A percentile compares a stretch with the other conserved stretches of the same genome.
Evolutionary conservation across 192 early-diverging fungal species (phyloP).

Genomic region (Phlyctochytrium bullatum): DNA sequence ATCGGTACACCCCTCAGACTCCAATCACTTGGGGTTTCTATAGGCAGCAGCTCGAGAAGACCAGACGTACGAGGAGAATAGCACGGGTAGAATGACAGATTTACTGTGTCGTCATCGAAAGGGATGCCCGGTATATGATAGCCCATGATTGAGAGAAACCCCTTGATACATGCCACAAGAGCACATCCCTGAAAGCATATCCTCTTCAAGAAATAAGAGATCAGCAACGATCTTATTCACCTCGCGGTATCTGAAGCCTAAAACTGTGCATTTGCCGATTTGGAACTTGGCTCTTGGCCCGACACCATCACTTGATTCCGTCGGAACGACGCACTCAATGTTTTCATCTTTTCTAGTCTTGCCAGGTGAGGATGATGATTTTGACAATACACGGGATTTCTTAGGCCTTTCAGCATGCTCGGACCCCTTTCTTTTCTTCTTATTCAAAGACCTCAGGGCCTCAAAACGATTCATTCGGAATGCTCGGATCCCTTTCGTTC

Average conservation of each 20-base stretch:
- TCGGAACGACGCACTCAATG: no score
- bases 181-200: constrained; percentile 40
- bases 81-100: constrained; percentile 29
- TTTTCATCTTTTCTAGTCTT: no score
- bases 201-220: constrained; percentile 5
- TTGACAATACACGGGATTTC: no score
- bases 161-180: constrained; percentile 24
- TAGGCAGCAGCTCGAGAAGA: constrained; percentile 24
- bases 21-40: background rate
- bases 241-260: background rate
- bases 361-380: no score
- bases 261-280: background rate
- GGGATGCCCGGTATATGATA: background rate
- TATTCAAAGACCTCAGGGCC: no score
- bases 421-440: no score
- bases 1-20: background rate
- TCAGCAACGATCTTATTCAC: background rate
- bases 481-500: no score
- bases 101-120: background rate
- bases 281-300: no score
- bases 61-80: constrained; percentile 33
- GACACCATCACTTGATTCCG: no score
- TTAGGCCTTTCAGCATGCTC: no score
- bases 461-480: no score
- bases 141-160: constrained; percentile 28